Evolutionary conservation across 1,139 yeast genomes (phyloP), one percentile per base, ranked within the genome.

Genomic region (Kluyveromyces sp.): DNA sequence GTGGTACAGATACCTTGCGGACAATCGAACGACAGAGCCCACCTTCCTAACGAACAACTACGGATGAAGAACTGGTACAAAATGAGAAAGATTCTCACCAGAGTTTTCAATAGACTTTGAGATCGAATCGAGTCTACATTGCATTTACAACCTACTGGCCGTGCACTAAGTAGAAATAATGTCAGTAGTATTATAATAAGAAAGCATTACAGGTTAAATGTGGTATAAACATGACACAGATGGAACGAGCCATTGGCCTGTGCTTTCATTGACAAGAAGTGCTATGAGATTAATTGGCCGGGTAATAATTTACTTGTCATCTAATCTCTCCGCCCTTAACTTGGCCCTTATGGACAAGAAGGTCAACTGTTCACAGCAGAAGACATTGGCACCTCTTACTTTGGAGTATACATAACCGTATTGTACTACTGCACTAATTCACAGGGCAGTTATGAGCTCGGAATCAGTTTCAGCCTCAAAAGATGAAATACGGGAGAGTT

Each of bases 1-100:
- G 97, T 96, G 1, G 95, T 92, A 0, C 97, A 92, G 63, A 77
- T 92, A 34, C 98, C 98, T 2, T 87, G 96, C 61, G 98, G 98
- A 0, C 98, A 92, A 66, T 77, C 94, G 1, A 80, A 94, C 40
- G 98, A 92, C 61, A 87, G 87, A 58, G 97, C 97, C 1, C 98
- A 92, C 68, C 73, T 92, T 57, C 80, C 81, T 56, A 83, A 92
- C 58, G 98, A 92, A 63, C 76, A 94, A 49, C 66, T 92, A 41
- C 69, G 97, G 47, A 78, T 92, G 25, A 67, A 80, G 35, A 92
- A 92, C 59, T 72, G 92, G 56, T 77, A 80, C 54, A 85, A 83
- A 47, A 75, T 92, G 47, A 75, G 89, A 49, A 72, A 70, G 33
- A 81, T 88, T 31, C 69, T 92, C 49, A 64, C 70, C 29, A 79